A percentile compares a stretch with the other conserved stretches of the same genome.
Evolutionary conservation across 2,329 filamentous ascomycete genomes (phyloP).

Genomic region (Diaporthe citrichinensis): DNA sequence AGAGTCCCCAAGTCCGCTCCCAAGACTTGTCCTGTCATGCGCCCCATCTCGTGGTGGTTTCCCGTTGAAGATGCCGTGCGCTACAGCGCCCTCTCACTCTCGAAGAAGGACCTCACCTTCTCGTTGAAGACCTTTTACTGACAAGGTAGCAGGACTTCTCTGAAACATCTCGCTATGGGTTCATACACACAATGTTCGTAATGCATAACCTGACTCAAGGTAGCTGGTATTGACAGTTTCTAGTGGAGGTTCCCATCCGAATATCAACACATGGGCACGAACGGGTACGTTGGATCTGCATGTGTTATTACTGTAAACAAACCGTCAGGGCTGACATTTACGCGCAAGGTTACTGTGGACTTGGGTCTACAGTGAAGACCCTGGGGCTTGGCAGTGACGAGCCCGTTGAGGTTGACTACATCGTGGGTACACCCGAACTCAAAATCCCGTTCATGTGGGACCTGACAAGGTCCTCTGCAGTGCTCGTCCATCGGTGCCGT

Average conservation of each 20-base stretch:
- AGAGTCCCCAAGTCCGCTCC: not conserved
- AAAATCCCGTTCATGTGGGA: slow-evolving; percentile 12
- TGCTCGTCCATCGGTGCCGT: slow-evolving; percentile 87
- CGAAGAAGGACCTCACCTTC: not conserved
- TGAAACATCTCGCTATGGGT: slow-evolving; percentile 78
- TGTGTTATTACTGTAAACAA: slow-evolving; percentile 42
- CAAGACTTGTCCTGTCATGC: slow-evolving; percentile 11
- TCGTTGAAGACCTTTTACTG: not conserved
- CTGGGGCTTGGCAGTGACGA: slow-evolving; percentile 72
- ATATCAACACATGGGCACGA: slow-evolving; percentile 55
- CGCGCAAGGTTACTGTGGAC: slow-evolving; percentile 76
- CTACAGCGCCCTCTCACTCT: not conserved
- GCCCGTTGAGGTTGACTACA: slow-evolving; percentile 78
- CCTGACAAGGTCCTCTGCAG: slow-evolving; percentile 55
- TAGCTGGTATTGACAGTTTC: slow-evolving; percentile 15
- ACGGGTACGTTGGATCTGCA: slow-evolving; percentile 53
- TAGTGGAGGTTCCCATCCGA: slow-evolving; percentile 70
- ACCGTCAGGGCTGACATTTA: slow-evolving; percentile 17
- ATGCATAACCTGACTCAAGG: slow-evolving; percentile 27
- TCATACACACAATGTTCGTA: slow-evolving; percentile 86
- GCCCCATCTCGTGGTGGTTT: slow-evolving; percentile 11
- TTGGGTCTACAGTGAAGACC: slow-evolving; percentile 75
- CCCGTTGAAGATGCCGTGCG: slow-evolving; percentile 8
- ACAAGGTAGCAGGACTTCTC: slow-evolving; percentile 73
- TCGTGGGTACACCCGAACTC: slow-evolving; percentile 62